A percentile compares a stretch with the other conserved stretches of the same genome.
Evolutionary conservation across 208 protist genomes (phyloP).

Genomic region (Trypanosoma theileri): DNA sequence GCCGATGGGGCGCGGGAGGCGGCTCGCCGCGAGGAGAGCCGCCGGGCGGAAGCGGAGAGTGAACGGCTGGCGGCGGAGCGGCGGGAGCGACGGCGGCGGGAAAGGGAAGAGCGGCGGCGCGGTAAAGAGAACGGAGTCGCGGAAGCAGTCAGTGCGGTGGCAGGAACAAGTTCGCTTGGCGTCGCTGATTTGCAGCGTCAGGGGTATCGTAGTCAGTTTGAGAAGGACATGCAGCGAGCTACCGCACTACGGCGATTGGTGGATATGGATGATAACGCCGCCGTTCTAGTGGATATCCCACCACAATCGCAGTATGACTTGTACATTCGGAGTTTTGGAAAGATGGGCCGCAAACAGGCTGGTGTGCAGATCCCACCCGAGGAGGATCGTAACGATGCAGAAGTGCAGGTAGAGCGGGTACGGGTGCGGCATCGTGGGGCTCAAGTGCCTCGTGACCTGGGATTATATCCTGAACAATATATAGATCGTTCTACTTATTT

Average conservation of each 20-base stretch:
- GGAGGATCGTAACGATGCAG: conserved; percentile 47
- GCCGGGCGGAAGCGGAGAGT: conserved; percentile 24
- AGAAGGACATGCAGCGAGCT: conserved; percentile 66
- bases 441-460: conserved; percentile 73
- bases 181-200: conserved; percentile 61
- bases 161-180: conserved; percentile 25
- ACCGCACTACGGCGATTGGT: conserved; percentile 76
- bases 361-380: conserved; percentile 60
- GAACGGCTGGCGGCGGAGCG: conserved; percentile 38
- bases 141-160: conserved; percentile 4
- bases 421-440: conserved; percentile 30
- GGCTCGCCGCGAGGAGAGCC: conserved; percentile 23
- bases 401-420: conserved; percentile 71
- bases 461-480: conserved; percentile 71
- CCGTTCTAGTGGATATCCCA: conserved; percentile 60
- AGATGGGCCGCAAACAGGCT: conserved; percentile 49
- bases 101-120: conserved; percentile 43
- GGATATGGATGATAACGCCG: conserved; percentile 72
- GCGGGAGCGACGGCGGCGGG: conserved; percentile 32
- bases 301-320: conserved; percentile 86
- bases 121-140: conserved; percentile 14
- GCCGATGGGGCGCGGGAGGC: conserved; percentile 10
- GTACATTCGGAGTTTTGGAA: conserved; percentile 79
- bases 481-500: conserved; percentile 35
- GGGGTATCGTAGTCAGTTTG: conserved; percentile 77